Conservation (phyloP, 805 yeast genomes). For the Barnettozyma botsteinii region DNA sequence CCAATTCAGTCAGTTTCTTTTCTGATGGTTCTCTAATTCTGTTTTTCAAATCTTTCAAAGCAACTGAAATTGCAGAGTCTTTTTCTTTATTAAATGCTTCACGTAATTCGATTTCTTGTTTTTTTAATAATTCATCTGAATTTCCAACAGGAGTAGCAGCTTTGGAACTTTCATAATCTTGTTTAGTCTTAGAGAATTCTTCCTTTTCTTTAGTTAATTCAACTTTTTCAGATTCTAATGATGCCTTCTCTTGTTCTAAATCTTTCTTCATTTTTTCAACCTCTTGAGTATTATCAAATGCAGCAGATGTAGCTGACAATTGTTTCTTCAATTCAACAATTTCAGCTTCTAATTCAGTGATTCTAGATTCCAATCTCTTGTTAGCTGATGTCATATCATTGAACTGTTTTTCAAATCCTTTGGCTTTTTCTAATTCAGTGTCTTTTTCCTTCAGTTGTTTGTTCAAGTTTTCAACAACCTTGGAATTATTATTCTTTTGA, state of each 20-base stretch:
- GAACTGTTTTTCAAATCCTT: conserved; percentile 33
- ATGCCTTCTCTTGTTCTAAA: conserved; percentile 1
- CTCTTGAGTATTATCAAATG: conserved; percentile 11
- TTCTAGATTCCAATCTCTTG: conserved; percentile 28
- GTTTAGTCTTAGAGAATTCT: conserved; percentile 10
- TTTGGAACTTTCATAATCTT: conserved; percentile 7
- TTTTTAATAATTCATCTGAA: conserved; percentile 13
- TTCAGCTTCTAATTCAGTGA: conserved; percentile 13
- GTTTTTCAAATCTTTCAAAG: conserved; percentile 24
- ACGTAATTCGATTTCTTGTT: conserved; percentile 21
- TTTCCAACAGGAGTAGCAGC: conserved; percentile 5
- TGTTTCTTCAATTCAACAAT: conserved; percentile 10
- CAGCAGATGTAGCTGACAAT: conserved; percentile 1
- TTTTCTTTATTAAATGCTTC: conserved; percentile 25
- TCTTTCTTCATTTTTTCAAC: conserved; percentile 8
- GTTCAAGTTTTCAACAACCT: conserved; percentile 11
- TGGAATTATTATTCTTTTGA: conserved; percentile 2
- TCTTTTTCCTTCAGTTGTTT: conserved; percentile 20
- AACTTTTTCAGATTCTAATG: conserved; percentile 9
- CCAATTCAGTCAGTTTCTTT: conserved; percentile 27
- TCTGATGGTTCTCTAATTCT: conserved; percentile 35
- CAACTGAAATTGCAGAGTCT: conserved; percentile 18
- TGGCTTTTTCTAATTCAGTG: conserved; percentile 26
- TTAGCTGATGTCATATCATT: conserved; percentile 29
- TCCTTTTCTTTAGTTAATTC: conserved; percentile 20